Percentiles rank a stretch among this genome's conserved stretches.
Evolutionary conservation across 768 basidiomycete genomes (phyloP).

Genomic region (Pholiota microspora): DNA sequence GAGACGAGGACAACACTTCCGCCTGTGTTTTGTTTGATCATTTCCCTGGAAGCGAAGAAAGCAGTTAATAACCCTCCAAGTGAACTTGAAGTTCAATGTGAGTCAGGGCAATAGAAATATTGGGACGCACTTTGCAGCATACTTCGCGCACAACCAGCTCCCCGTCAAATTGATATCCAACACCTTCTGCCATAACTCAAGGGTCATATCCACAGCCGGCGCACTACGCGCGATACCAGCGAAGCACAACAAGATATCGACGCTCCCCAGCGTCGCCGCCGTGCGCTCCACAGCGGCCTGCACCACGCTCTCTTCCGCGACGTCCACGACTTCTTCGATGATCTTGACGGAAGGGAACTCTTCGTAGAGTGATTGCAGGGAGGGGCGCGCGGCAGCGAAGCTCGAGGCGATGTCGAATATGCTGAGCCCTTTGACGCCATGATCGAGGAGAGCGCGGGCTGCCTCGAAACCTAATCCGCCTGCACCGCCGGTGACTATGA

Average conservation of each 20-base stretch:
- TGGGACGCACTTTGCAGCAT: conserved; percentile 33
- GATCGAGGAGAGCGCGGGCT: conserved; percentile 40
- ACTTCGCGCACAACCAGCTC: conserved; percentile 43
- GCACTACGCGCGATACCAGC: conserved; percentile 37
- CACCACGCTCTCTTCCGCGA: conserved; percentile 30
- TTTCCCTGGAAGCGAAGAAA: conserved; percentile 25
- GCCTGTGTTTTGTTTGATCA: conserved; percentile 39
- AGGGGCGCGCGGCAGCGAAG: conserved; percentile 21
- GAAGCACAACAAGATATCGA: conserved; percentile 40
- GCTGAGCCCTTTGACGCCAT: conserved; percentile 35
- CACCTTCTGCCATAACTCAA: conserved; percentile 34
- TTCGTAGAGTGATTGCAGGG: conserved; percentile 14
- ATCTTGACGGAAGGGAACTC: conserved; percentile 36
- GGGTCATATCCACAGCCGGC: conserved; percentile 28
- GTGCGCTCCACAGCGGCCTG: conserved; percentile 25
- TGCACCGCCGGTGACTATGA: conserved; percentile 42
- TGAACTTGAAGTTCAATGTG: no score
- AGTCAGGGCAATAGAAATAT: no score
- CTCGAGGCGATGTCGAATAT: conserved; percentile 28
- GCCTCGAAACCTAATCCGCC: conserved; percentile 36
- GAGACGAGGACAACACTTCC: conserved; percentile 42
- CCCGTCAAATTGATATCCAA: conserved; percentile 44
- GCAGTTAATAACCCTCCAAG: no score
- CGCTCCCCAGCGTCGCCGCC: conserved; percentile 25
- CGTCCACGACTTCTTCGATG: conserved; percentile 31